These are phyloP conservation scores for Nannizziopsis barbatae DNA, from an alignment of 2,329 filamentous ascomycete genomes.

Conservation along the genomic window DNA sequence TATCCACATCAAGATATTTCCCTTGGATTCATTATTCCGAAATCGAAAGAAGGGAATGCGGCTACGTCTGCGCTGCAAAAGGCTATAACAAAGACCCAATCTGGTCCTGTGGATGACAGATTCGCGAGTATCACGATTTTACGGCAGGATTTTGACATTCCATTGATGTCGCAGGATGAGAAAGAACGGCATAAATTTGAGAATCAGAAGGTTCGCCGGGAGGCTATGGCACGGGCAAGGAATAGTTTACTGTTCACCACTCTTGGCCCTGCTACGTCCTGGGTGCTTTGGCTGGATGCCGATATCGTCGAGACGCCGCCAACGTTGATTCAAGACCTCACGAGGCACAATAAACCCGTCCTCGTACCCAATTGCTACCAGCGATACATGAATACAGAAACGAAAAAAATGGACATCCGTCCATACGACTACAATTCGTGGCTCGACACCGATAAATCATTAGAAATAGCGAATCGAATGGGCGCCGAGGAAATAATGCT, in stretches of 20 bases:
- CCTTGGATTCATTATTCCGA: conserved; percentile 89
- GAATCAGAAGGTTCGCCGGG: conserved; percentile 75
- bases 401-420: conserved; percentile 59
- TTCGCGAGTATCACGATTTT: conserved; percentile 93
- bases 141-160: conserved; percentile 84
- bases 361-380: conserved; percentile 96
- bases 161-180: conserved; percentile 70
- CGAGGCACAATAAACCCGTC: conserved; percentile 74
- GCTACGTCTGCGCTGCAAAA: conserved; percentile 75
- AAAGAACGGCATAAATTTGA: conserved; percentile 80
- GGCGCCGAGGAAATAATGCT: conserved; percentile 82
- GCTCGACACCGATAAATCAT: conserved; percentile 76
- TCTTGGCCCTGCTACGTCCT: conserved; percentile 76
- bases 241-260: conserved; percentile 95
- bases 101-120: conserved; percentile 64
- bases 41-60: conserved; percentile 80
- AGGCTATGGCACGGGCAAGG: conserved; percentile 83
- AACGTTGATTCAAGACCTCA: conserved; percentile 81
- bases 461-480: conserved; percentile 66
- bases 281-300: conserved; percentile 92
- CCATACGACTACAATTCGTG: conserved; percentile 97
- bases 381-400: conserved; percentile 62
- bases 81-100: conserved; percentile 75
- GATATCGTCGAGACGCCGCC: conserved; percentile 84
- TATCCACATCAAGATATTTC: conserved; percentile 95